Evolutionary conservation across 768 basidiomycete genomes (phyloP).

Genomic region (Leccinum longicurvipes): DNA sequence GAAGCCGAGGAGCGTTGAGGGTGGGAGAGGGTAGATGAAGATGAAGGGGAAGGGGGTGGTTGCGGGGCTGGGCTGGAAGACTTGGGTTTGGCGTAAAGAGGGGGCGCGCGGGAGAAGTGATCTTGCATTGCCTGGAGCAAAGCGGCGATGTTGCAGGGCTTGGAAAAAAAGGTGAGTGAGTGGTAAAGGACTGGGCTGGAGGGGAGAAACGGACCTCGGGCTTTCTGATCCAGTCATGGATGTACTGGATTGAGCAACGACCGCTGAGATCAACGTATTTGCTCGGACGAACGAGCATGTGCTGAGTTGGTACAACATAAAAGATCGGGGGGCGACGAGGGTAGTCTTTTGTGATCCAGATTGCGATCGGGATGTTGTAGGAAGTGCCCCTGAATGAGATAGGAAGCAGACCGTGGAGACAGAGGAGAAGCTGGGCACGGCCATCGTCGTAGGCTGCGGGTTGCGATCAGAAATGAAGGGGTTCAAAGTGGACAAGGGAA

Average conservation of each 20-base stretch:
- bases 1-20: slow-evolving; percentile 14
- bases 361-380: slow-evolving; percentile 91
- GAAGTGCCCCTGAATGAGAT: slow-evolving; percentile 70
- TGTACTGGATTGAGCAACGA: slow-evolving; percentile 63
- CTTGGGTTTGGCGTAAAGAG: slow-evolving; percentile 83
- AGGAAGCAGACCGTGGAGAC: slow-evolving; percentile 86
- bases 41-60: slow-evolving; percentile 15
- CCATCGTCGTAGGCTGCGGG: slow-evolving; percentile 87
- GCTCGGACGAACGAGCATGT: slow-evolving; percentile 84
- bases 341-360: slow-evolving; percentile 87
- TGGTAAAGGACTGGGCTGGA: neutral
- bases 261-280: slow-evolving; percentile 80
- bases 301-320: slow-evolving; percentile 88
- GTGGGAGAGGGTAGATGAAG: slow-evolving; percentile 13
- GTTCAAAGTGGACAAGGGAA: slow-evolving; percentile 9
- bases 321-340: slow-evolving; percentile 78
- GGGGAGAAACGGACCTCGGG: slow-evolving; percentile 44
- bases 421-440: slow-evolving; percentile 86
- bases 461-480: slow-evolving; percentile 3
- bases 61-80: slow-evolving; percentile 23
- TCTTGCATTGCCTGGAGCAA: slow-evolving; percentile 77
- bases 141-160: slow-evolving; percentile 76
- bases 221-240: slow-evolving; percentile 77
- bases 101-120: slow-evolving; percentile 82
- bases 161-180: slow-evolving; percentile 3